Evolutionary conservation across 768 basidiomycete species (phyloP), one percentile per base, ranked within the genome.

Genomic region (Crucibulum laeve): DNA sequence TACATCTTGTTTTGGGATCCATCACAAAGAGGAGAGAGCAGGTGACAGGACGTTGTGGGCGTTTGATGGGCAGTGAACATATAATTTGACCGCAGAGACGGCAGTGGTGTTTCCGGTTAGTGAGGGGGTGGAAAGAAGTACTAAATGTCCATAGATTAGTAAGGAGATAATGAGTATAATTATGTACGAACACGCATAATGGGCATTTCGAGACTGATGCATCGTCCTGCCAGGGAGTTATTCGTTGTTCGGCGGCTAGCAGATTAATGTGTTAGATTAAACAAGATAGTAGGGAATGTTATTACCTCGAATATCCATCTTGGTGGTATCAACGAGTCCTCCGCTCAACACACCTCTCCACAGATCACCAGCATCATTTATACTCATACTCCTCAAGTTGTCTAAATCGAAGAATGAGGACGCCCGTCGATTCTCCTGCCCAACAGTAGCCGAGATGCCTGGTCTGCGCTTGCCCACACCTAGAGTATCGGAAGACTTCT

Each of bases 161-260:
- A 40, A 33, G 11, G 1, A 23, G 25, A 4, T 33, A 14, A 8
- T 19, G 22, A 15, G 17, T 28, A 26, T 25, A 15, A 30, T 25
- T 4, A 11, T n/a, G n/a, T n/a, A 67, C 80, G 60, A 61, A 89
- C 91, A 56, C 61, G 79, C 95, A 99, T 48, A 95, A 67, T 1
- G 91, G 86, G 67, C 95, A 99, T 47, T 82, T 81, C 35, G 75
- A 77, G 1, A 83, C 91, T 3, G 70, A 54, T 1, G 77, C 69
- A 57, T 98, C 95, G 30, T 87, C 82, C 59, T 96, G 82, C 95
- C 95, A 99, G 4, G 91, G 91, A 2, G 96, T 92, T 52, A 99
- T 93, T 34, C 77, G 71, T 62, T 95, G 94, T 62, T 99, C 95
- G 3, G 83, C 84, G 42, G 76, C 85, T 88, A 37, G 19, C 25